A percentile compares a stretch with the other conserved stretches of the same genome.
Evolutionary conservation across 495 filamentous ascomycete species (phyloP).

Genomic region (Xylaria nigripes): DNA sequence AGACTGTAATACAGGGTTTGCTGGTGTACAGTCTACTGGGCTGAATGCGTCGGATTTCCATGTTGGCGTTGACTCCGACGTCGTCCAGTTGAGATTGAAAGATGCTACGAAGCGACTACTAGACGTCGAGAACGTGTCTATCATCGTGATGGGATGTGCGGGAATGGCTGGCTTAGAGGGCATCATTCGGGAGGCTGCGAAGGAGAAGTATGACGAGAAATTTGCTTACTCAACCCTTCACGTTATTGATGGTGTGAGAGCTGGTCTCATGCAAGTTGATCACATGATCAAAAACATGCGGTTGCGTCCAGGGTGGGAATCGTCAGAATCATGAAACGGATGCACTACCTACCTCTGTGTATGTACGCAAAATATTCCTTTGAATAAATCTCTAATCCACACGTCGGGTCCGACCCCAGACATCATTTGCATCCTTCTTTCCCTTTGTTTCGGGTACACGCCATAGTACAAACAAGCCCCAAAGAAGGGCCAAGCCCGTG

Average conservation of each 20-base stretch:
- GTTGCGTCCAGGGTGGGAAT: slow-evolving; percentile 20
- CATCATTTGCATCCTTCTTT: slow-evolving; percentile 72
- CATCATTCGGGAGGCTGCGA: slow-evolving; percentile 62
- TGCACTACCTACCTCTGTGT: not conserved
- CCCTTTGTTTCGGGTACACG: slow-evolving; percentile 79
- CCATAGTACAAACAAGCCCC: slow-evolving; percentile 56
- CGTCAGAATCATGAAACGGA: not conserved
- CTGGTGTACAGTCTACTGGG: slow-evolving; percentile 76
- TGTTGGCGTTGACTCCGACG: slow-evolving; percentile 49
- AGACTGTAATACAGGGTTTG: slow-evolving; percentile 42
- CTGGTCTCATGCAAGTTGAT: slow-evolving; percentile 63
- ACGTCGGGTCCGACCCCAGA: slow-evolving; percentile 66
- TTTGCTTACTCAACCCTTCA: slow-evolving; percentile 49
- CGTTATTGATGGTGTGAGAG: slow-evolving; percentile 79
- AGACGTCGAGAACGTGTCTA: slow-evolving; percentile 45
- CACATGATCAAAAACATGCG: slow-evolving; percentile 40
- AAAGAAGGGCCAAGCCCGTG: slow-evolving; percentile 58
- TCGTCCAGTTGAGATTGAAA: slow-evolving; percentile 57
- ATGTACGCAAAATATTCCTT: not conserved
- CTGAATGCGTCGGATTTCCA: slow-evolving; percentile 78
- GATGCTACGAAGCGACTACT: slow-evolving; percentile 62
- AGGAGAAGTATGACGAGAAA: slow-evolving; percentile 52
- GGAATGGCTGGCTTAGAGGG: slow-evolving; percentile 88
- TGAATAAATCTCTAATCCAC: slow-evolving; percentile 30
- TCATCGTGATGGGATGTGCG: slow-evolving; percentile 73